Evolutionary conservation across 164 flowering plant genomes (phyloP), one percentile per base, ranked within the genome.

Genomic region (Vitis rupestris): DNA sequence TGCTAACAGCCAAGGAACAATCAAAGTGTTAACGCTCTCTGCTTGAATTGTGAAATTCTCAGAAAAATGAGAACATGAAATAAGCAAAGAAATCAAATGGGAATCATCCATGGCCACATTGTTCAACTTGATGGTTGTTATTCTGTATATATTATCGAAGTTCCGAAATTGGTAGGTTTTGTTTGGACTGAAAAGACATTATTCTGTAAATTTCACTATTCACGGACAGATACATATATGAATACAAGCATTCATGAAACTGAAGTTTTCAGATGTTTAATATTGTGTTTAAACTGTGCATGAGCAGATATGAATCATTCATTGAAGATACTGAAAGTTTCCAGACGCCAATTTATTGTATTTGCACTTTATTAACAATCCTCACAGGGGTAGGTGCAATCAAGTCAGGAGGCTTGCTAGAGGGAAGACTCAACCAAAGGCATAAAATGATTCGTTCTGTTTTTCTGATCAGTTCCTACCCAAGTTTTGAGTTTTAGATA

Each of bases 1-100:
- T 12, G 99, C 99, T 6, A 96, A 93, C 71, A 96, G 98, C 75
- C 95, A 87, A 76, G 99, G 99, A 69, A 93, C 93, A 2, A 92
- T 94, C n/a, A 93, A 92, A 74, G 97, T 93, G 13, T 87, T 93
- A 44, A 88, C 87, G 10, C 94, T 96, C 68, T 90, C 97, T 6
- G 84, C 93, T 58, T 95, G 74, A 85, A 58, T 23, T 50, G 47
- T 64, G 55, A 10, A 50, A 17, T 50, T 23, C 16, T 15, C 4
- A 11, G 49, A 7, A 12, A 61, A 47, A 27, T 16, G 12, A 58
- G 31, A 51, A 50, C 12, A 66, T 30, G 9, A 12, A 14, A 51
- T 16, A 17, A 60, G 27, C 3, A 1, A 5, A 48, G 52, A 37
- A 29, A 14, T 15, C 9, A 50, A 50, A 57, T 7, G 9, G 4